Conservation (phyloP, 257 asterid genomes). For the Petunia secreta region DNA sequence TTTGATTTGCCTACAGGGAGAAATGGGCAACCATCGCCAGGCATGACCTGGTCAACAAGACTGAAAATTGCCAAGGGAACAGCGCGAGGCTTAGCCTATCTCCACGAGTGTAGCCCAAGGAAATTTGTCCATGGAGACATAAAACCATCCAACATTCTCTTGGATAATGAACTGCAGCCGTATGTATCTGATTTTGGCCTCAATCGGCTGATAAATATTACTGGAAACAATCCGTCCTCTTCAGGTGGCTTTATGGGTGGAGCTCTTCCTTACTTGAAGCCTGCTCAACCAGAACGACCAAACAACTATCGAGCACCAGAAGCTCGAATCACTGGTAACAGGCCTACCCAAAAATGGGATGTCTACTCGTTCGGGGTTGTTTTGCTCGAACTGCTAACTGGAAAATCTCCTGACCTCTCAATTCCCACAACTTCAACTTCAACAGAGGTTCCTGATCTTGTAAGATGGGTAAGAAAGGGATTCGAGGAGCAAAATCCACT, state of each 20-base stretch:
- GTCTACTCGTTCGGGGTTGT: constrained; percentile 90
- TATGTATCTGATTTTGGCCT: constrained; percentile 85
- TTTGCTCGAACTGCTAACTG: constrained; percentile 76
- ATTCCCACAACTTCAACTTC: constrained; percentile 70
- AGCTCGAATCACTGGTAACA: constrained; percentile 56
- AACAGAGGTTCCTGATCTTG: constrained; percentile 66
- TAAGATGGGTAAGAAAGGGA: constrained; percentile 90
- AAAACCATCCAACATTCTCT: constrained; percentile 89
- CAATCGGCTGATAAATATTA: constrained; percentile 81
- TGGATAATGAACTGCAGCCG: constrained; percentile 76
- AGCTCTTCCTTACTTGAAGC: constrained; percentile 73
- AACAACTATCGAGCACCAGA: constrained; percentile 85
- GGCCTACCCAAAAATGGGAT: constrained; percentile 97
- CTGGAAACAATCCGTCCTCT: constrained; percentile 81
- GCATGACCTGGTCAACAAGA: constrained; percentile 73
- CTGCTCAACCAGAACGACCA: constrained; percentile 54
- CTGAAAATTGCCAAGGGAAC: constrained; percentile 71
- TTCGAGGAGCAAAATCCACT: constrained; percentile 74
- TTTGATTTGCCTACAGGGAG: constrained; percentile 53
- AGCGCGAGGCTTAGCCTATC: constrained; percentile 85
- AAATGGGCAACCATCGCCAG: constrained; percentile 60
- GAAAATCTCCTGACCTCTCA: constrained; percentile 79
- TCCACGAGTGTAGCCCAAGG: constrained; percentile 94
- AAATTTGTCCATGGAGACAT: constrained; percentile 86
- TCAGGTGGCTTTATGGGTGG: constrained; percentile 94